phyloP scores from a whole-genome alignment of 495 filamentous ascomycete species.

The Penicillium manginii region DNA sequence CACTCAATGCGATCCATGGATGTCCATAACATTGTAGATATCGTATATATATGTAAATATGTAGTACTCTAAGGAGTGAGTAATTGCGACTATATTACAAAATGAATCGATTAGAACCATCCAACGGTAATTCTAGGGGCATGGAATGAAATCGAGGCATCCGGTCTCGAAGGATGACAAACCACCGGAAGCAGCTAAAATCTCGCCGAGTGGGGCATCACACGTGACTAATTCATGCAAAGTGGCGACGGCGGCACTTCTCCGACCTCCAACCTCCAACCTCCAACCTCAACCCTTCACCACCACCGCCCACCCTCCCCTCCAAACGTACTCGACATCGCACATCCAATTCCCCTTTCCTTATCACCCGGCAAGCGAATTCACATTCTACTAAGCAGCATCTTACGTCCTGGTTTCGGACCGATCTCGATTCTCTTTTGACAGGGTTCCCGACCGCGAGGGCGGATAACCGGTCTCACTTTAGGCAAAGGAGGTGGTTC shows the following conservation, averaged over 20 bases:
- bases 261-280: not conserved
- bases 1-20: too few relatives aligned
- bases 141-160: too few relatives aligned
- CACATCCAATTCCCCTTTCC: not conserved
- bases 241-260: not conserved
- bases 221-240: not conserved
- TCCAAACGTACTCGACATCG: not conserved
- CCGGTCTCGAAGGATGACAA: not conserved
- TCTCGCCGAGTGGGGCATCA: not conserved
- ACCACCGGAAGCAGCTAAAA: not conserved
- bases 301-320: not conserved
- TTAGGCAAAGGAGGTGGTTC: conserved; percentile 25
- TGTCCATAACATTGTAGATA: too few relatives aligned
- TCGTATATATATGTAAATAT: too few relatives aligned
- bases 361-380: not conserved
- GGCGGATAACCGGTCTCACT: conserved; percentile 11
- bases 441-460: conserved; percentile 2
- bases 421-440: conserved; percentile 1
- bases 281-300: not conserved
- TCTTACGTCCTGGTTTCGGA: not conserved
- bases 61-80: too few relatives aligned
- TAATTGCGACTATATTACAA: too few relatives aligned
- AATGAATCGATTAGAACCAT: too few relatives aligned
- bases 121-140: too few relatives aligned
- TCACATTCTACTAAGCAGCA: not conserved